A percentile compares a stretch with the other conserved stretches of the same genome.
Evolutionary conservation across 805 yeast species (phyloP).

Genomic region (Candida ipomoeae): DNA sequence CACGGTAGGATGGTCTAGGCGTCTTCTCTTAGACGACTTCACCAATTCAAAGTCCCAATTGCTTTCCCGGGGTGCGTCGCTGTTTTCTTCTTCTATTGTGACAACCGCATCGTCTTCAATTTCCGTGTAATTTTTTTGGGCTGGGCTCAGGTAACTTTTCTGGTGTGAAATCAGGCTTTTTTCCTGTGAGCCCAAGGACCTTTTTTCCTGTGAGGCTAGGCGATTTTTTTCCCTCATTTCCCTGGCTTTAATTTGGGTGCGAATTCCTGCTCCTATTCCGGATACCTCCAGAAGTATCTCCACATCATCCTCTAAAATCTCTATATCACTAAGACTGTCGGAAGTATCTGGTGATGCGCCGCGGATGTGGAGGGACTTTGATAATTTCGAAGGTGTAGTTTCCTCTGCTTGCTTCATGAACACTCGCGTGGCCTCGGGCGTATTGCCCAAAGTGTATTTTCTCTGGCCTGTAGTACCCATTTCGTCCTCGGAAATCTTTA

Average conservation of each 20-base stretch:
- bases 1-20: background rate
- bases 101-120: background rate
- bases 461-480: background rate
- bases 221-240: background rate
- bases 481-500: slow-evolving; percentile 11
- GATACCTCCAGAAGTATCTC: slow-evolving; percentile 9
- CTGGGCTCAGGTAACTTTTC: no score
- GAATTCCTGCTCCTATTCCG: background rate
- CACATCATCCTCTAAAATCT: slow-evolving; percentile 11
- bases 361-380: background rate
- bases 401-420: slow-evolving; percentile 9
- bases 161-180: no score
- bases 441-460: background rate
- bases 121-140: no score
- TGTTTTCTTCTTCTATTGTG: background rate
- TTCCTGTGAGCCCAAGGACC: background rate
- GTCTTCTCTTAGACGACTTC: slow-evolving; percentile 1
- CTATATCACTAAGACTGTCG: slow-evolving; percentile 7
- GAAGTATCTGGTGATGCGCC: background rate
- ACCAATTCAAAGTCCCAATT: background rate
- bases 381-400: background rate
- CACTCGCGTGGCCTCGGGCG: slow-evolving; percentile 12
- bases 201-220: background rate
- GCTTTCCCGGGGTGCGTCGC: background rate
- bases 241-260: background rate